Conservation (phyloP, 306 rosid genomes). For the Urtica urens region DNA sequence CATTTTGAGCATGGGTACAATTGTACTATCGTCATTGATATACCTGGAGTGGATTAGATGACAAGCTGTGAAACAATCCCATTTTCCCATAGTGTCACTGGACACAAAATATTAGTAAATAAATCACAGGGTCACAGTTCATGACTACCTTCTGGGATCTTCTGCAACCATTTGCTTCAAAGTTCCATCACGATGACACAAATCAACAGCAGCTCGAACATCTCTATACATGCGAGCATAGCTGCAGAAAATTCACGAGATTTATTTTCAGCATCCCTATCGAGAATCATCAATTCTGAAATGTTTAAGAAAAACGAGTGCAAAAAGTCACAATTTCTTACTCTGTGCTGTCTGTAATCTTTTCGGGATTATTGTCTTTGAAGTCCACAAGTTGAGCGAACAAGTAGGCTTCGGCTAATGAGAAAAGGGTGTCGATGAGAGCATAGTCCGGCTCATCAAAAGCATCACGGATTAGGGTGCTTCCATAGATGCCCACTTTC, state of each 20-base stretch:
- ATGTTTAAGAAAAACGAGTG: not conserved
- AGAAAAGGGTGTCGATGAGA: slow-evolving; percentile 84
- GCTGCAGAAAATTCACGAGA: slow-evolving; percentile 21
- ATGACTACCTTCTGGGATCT: slow-evolving; percentile 67
- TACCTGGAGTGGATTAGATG: slow-evolving; percentile 37
- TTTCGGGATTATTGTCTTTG: slow-evolving; percentile 52
- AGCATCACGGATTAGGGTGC: slow-evolving; percentile 74
- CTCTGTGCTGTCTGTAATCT: slow-evolving; percentile 51
- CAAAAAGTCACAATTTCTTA: slow-evolving; percentile 34
- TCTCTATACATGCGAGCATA: slow-evolving; percentile 85
- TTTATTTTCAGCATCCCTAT: not conserved
- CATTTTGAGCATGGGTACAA: slow-evolving; percentile 96
- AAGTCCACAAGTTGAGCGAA: slow-evolving; percentile 90
- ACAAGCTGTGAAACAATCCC: slow-evolving; percentile 5
- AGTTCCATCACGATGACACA: slow-evolving; percentile 98
- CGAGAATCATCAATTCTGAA: not conserved
- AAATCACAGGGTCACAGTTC: not conserved
- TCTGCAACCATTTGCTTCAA: slow-evolving; percentile 94
- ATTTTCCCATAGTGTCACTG: not conserved
- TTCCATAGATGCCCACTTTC: slow-evolving; percentile 82
- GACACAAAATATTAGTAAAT: not conserved
- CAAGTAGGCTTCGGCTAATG: slow-evolving; percentile 94
- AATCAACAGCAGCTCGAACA: slow-evolving; percentile 97
- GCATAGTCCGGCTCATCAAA: slow-evolving; percentile 96
- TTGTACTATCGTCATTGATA: slow-evolving; percentile 57